Percentiles rank a stretch among this genome's conserved stretches.
Evolutionary conservation across 176 grass and related monocot species (phyloP).

Genomic region (Oryza glumipatula): DNA sequence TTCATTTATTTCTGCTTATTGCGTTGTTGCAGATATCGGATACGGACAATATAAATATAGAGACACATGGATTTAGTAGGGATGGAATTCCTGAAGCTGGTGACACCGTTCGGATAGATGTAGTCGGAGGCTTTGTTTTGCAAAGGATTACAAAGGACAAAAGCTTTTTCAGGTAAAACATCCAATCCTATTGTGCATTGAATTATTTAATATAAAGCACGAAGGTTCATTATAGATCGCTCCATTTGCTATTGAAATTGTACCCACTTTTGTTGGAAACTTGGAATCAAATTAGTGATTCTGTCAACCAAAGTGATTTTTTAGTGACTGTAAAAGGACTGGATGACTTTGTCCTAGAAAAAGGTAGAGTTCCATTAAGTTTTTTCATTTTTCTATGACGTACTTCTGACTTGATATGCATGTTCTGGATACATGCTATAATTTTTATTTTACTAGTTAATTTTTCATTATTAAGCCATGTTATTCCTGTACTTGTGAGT

Average conservation of each 20-base stretch:
- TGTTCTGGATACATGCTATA: background rate
- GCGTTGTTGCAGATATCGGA: constrained; percentile 68
- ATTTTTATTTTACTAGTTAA: background rate
- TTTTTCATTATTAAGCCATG: background rate
- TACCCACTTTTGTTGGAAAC: background rate
- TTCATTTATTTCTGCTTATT: constrained; percentile 38
- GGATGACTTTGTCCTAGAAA: background rate
- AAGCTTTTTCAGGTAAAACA: constrained; percentile 79
- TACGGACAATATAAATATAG: constrained; percentile 60
- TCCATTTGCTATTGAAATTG: background rate
- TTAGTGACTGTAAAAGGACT: background rate
- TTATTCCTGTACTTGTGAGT: background rate
- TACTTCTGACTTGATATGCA: background rate
- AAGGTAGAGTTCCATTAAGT: background rate
- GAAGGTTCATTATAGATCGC: background rate
- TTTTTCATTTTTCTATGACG: background rate
- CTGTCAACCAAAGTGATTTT: background rate
- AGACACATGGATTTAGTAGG: constrained; percentile 64
- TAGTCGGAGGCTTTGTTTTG: constrained; percentile 89
- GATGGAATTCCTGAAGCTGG: constrained; percentile 85
- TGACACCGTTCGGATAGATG: constrained; percentile 73
- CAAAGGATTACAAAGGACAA: constrained; percentile 74
- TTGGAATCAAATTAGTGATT: background rate
- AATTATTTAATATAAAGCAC: constrained; percentile 4
- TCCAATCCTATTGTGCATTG: constrained; percentile 24